Conservation (phyloP, 129 eudicot species). For the Lonicera japonica region DNA sequence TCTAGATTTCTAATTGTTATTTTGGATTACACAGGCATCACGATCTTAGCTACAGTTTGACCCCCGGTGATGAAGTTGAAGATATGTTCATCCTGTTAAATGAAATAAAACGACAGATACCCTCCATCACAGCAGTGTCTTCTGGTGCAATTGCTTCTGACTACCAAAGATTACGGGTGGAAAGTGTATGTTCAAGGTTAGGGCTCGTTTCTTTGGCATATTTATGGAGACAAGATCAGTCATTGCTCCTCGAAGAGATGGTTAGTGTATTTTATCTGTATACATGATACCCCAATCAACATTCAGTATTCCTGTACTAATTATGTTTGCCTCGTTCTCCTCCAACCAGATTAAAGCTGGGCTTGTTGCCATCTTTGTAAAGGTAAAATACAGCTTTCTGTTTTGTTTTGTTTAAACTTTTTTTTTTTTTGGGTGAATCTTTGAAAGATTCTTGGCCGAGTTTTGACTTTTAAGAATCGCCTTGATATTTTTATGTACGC, state of each 20-base stretch:
- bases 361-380: slow-evolving; percentile 72
- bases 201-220: slow-evolving; percentile 91
- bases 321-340: slow-evolving; percentile 12
- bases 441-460: background rate
- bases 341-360: slow-evolving; percentile 57
- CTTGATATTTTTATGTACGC: background rate
- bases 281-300: background rate
- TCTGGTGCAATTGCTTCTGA: slow-evolving; percentile 99
- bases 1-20: background rate
- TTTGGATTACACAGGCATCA: slow-evolving; percentile 46
- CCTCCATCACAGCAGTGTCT: slow-evolving; percentile 75
- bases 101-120: slow-evolving; percentile 77
- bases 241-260: slow-evolving; percentile 86
- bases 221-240: slow-evolving; percentile 89
- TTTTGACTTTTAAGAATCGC: background rate
- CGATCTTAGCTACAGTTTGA: slow-evolving; percentile 63
- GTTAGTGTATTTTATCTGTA: slow-evolving; percentile 27
- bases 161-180: slow-evolving; percentile 91
- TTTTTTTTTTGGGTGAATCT: background rate
- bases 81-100: slow-evolving; percentile 77
- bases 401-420: background rate
- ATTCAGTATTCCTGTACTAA: slow-evolving; percentile 21
- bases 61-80: slow-evolving; percentile 97
- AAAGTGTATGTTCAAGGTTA: slow-evolving; percentile 90
- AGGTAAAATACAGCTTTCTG: slow-evolving; percentile 38